phyloP scores from a whole-genome alignment of 768 basidiomycete species.

The Porphyrellus cyaneotinctus region DNA sequence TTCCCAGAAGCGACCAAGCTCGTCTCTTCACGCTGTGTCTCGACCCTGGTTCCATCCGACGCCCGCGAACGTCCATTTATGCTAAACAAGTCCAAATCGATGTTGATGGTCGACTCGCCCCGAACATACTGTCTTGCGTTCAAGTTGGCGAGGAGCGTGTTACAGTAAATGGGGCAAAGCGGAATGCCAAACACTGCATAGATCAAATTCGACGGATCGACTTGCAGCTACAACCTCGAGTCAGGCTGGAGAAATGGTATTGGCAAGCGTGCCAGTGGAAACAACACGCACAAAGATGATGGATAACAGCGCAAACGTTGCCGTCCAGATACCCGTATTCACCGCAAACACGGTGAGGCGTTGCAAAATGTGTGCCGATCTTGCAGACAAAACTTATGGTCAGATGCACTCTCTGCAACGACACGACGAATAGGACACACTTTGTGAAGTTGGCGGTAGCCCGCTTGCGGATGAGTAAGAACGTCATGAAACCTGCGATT shows the following conservation, averaged over 20 bases:
- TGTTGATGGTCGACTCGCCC: neutral
- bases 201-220: neutral
- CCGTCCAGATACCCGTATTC: slow-evolving; percentile 42
- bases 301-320: slow-evolving; percentile 32
- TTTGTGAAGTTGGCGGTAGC: neutral
- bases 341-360: slow-evolving; percentile 14
- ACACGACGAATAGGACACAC: neutral
- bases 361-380: slow-evolving; percentile 3
- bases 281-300: slow-evolving; percentile 7
- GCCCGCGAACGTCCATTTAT: neutral
- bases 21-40: neutral
- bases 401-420: neutral
- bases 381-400: neutral
- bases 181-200: neutral
- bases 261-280: neutral
- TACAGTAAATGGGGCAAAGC: slow-evolving; percentile 9
- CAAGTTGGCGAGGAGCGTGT: neutral
- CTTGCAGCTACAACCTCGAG: neutral
- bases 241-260: neutral
- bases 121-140: neutral
- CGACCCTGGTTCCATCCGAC: no score
- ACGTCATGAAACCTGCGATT: slow-evolving; percentile 12
- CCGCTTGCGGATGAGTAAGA: slow-evolving; percentile 1
- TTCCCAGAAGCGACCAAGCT: no score
- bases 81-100: neutral